These are phyloP conservation scores for Neofusicoccum kwambonambiense DNA, from an alignment of 2,329 filamentous ascomycete species.

Conservation along the genomic window DNA sequence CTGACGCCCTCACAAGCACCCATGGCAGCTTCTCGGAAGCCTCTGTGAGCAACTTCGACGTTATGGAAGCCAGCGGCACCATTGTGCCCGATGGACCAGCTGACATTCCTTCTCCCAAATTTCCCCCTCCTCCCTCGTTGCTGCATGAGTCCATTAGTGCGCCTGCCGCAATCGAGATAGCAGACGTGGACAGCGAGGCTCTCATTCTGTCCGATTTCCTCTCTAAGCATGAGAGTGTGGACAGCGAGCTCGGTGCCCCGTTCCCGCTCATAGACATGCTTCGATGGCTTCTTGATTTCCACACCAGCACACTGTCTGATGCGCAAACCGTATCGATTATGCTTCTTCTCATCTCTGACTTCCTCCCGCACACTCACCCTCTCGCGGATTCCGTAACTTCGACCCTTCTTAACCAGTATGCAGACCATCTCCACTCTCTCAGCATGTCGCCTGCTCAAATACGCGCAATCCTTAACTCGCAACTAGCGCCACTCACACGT, in stretches of 20 bases:
- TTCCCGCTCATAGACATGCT: conserved; percentile 45
- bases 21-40: conserved; percentile 29
- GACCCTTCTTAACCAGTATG: conserved; percentile 37
- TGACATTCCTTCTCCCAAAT: conserved; percentile 12
- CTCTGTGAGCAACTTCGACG: conserved; percentile 29
- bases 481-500: conserved; percentile 40
- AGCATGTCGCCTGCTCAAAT: conserved; percentile 40
- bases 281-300: conserved; percentile 41
- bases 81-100: conserved; percentile 35
- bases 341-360: conserved; percentile 46
- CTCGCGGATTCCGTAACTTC: conserved; percentile 27
- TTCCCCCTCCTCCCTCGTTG: not conserved
- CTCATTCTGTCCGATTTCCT: conserved; percentile 39
- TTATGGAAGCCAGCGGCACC: conserved; percentile 44
- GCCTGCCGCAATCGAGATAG: conserved; percentile 24
- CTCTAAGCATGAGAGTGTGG: conserved; percentile 29
- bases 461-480: conserved; percentile 40
- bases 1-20: conserved; percentile 36
- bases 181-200: conserved; percentile 25
- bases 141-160: not conserved
- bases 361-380: conserved; percentile 44
- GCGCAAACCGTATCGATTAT: conserved; percentile 50
- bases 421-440: conserved; percentile 38
- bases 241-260: conserved; percentile 34
- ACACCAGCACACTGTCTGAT: conserved; percentile 42